Evolutionary conservation across 2,329 filamentous ascomycete genomes (phyloP).

Genomic region (Diaporthe nobilis): DNA sequence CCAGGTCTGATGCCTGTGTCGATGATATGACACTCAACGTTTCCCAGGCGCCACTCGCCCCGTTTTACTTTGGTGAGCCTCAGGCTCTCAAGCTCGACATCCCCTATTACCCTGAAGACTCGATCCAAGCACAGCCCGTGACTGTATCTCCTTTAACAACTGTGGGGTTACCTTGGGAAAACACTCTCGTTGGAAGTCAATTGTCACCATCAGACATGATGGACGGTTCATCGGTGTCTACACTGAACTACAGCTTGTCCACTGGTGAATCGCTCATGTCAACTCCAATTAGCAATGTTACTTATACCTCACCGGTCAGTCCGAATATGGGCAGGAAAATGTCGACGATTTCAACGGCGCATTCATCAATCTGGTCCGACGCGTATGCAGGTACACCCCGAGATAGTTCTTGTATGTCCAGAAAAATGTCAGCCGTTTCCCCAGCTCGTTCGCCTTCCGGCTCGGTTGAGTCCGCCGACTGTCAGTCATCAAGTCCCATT

Average conservation of each 20-base stretch:
- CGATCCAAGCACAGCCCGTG: neutral
- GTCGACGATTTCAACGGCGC: neutral
- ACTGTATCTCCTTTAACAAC: neutral
- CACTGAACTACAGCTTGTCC: neutral
- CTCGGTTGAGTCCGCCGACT: neutral
- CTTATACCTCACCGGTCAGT: neutral
- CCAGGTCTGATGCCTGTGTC: neutral
- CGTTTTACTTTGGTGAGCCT: neutral
- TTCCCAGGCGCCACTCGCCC: neutral
- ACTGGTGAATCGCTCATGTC: neutral
- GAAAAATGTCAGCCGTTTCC: neutral
- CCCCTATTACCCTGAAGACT: neutral
- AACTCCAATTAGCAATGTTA: neutral
- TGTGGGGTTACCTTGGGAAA: neutral
- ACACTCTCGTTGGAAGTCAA: too few species aligned
- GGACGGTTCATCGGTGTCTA: neutral
- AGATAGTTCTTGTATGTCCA: neutral
- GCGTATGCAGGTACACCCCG: neutral
- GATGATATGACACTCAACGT: neutral
- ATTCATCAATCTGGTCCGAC: neutral
- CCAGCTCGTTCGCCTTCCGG: neutral
- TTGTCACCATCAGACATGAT: neutral
- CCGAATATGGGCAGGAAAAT: neutral
- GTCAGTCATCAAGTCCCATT: neutral
- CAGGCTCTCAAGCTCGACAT: neutral